phyloP scores from a whole-genome alignment of 805 yeast species.

The Metschnikowia noctiluminum region DNA sequence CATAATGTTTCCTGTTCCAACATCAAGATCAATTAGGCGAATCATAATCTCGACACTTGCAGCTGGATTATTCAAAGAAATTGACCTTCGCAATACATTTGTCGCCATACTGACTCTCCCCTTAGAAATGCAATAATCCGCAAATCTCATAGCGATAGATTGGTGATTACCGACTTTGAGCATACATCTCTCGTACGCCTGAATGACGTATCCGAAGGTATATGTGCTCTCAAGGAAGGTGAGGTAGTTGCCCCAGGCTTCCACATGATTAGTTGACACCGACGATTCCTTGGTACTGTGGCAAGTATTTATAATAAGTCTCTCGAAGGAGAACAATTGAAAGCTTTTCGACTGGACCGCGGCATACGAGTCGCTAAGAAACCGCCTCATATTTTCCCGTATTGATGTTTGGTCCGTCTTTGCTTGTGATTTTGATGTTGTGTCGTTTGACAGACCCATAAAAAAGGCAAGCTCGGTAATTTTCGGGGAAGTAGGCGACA shows the following conservation, averaged over 20 bases:
- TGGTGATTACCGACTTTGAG: conserved; percentile 44
- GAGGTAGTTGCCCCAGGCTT: conserved; percentile 57
- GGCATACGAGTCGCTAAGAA: conserved; percentile 50
- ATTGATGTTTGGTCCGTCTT: not conserved
- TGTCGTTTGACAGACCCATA: conserved; percentile 18
- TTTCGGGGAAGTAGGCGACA: conserved; percentile 23
- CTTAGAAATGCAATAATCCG: conserved; percentile 37
- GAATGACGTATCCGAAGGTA: conserved; percentile 20
- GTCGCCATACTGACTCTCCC: conserved; percentile 35
- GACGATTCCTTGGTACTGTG: conserved; percentile 37
- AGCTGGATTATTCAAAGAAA: conserved; percentile 14
- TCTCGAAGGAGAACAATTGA: conserved; percentile 50
- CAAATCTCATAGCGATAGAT: conserved; percentile 48
- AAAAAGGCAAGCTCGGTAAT: conserved; percentile 15
- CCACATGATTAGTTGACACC: conserved; percentile 45
- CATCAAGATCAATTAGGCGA: conserved; percentile 43
- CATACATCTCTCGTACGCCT: conserved; percentile 48
- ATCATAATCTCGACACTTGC: conserved; percentile 31
- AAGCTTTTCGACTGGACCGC: conserved; percentile 52
- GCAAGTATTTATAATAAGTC: conserved; percentile 22
- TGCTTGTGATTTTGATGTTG: too few species aligned
- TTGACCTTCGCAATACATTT: conserved; percentile 35
- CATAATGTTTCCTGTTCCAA: conserved; percentile 32
- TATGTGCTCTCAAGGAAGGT: conserved; percentile 46
- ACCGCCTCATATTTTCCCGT: conserved; percentile 40